Evolutionary conservation across 169 alveolate species (phyloP).

Genomic region (Plasmodium malariae): DNA sequence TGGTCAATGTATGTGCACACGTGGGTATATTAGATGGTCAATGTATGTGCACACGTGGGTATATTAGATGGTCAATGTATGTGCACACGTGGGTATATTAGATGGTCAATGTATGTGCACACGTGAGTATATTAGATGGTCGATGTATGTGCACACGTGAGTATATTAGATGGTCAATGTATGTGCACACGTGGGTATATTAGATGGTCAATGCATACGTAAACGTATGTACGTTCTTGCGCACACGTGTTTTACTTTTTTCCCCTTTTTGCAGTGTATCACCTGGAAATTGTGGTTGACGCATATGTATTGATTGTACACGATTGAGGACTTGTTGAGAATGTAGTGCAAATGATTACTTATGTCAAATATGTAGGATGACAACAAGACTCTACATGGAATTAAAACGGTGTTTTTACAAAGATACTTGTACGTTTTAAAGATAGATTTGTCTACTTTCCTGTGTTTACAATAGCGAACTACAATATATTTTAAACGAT

Average conservation of each 20-base stretch:
- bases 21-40: no score
- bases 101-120: no score
- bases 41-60: neutral
- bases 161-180: neutral
- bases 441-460: constrained; percentile 12
- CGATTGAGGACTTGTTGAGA: constrained; percentile 58
- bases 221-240: no score
- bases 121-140: no score
- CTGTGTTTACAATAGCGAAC: constrained; percentile 52
- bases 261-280: no score
- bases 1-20: constrained; percentile 16
- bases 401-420: constrained; percentile 14
- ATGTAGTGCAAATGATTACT: constrained; percentile 49
- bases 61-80: neutral
- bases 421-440: constrained; percentile 6
- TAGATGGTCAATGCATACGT: no score
- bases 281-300: constrained; percentile 69
- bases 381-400: constrained; percentile 38
- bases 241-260: no score
- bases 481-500: constrained; percentile 17
- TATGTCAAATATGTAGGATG: constrained; percentile 42
- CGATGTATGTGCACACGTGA: neutral
- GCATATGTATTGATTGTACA: constrained; percentile 39
- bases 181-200: no score
- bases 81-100: neutral